Percentiles rank a stretch among this genome's conserved stretches.
phyloP scores from a whole-genome alignment of 73 alveolate species.

The Paramecium sonneborni region DNA sequence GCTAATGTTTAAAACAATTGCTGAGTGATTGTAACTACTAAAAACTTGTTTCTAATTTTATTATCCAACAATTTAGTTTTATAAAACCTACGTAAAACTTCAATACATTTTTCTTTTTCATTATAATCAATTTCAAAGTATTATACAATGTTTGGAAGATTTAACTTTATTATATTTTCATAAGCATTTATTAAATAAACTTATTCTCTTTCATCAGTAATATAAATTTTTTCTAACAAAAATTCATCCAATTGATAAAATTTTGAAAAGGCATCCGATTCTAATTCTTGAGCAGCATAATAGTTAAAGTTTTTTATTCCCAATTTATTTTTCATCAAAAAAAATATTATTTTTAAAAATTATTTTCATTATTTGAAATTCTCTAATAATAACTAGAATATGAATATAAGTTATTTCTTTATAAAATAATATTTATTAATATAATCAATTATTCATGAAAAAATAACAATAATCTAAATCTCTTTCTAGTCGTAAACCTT shows the following conservation, averaged over 20 bases:
- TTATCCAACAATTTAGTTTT: not conserved
- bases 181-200: slow-evolving; percentile 4
- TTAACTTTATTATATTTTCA: slow-evolving; percentile 15
- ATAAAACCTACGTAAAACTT: slow-evolving; percentile 32
- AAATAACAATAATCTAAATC: not conserved
- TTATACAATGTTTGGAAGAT: slow-evolving; percentile 4
- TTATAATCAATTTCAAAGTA: slow-evolving; percentile 29
- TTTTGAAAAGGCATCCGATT: slow-evolving; percentile 26
- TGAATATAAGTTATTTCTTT: not conserved
- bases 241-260: not conserved
- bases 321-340: not conserved
- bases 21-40: slow-evolving; percentile 2
- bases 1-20: slow-evolving; percentile 44
- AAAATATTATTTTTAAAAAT: not conserved
- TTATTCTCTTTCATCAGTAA: slow-evolving; percentile 39
- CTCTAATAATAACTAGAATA: not conserved
- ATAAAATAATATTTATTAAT: not conserved
- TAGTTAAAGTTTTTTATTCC: not conserved
- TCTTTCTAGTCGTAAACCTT: not conserved
- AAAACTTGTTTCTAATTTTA: not conserved
- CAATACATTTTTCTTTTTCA: slow-evolving; percentile 31
- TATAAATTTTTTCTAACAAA: slow-evolving; percentile 22
- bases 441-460: not conserved
- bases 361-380: not conserved
- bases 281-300: slow-evolving; percentile 10